These are phyloP conservation scores for Pseudogymnoascus verrucosus DNA, from an alignment of 2,329 filamentous ascomycete genomes.

Conservation along the genomic window DNA sequence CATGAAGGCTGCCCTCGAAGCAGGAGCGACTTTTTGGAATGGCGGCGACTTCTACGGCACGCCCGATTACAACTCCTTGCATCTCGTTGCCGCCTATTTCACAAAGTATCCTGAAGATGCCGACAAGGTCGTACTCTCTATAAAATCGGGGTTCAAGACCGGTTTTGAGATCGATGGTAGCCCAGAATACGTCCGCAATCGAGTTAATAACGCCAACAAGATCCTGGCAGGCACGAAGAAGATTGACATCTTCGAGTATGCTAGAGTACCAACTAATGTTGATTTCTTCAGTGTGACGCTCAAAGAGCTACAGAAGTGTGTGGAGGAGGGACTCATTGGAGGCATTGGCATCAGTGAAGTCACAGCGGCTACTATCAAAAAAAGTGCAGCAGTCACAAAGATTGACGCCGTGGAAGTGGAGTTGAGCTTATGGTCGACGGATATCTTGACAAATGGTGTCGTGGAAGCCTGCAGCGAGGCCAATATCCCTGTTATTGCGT, in stretches of 20 bases:
- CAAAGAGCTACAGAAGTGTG: constrained; percentile 18
- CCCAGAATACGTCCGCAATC: constrained; percentile 43
- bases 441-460: constrained; percentile 33
- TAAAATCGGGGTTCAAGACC: constrained; percentile 46
- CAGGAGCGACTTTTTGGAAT: constrained; percentile 45
- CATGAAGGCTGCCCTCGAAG: constrained; percentile 42
- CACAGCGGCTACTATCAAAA: constrained; percentile 33
- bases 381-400: constrained; percentile 31
- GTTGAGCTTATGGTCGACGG: constrained; percentile 33
- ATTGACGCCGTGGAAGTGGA: constrained; percentile 42
- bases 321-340: constrained; percentile 35
- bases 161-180: constrained; percentile 38
- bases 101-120: constrained; percentile 53
- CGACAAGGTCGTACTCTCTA: constrained; percentile 49
- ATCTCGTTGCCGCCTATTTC: constrained; percentile 53
- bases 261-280: constrained; percentile 18
- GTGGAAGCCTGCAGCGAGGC: constrained; percentile 49
- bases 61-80: constrained; percentile 48
- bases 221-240: constrained; percentile 36
- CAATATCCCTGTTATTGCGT: constrained; percentile 59
- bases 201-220: constrained; percentile 46
- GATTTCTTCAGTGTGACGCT: constrained; percentile 16
- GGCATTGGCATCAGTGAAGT: constrained; percentile 38
- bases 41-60: constrained; percentile 57
- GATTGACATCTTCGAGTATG: constrained; percentile 40